These are phyloP conservation scores for Cyclotella baltica DNA, from an alignment of 108 stramenopile genomes.

Conservation along the genomic window DNA sequence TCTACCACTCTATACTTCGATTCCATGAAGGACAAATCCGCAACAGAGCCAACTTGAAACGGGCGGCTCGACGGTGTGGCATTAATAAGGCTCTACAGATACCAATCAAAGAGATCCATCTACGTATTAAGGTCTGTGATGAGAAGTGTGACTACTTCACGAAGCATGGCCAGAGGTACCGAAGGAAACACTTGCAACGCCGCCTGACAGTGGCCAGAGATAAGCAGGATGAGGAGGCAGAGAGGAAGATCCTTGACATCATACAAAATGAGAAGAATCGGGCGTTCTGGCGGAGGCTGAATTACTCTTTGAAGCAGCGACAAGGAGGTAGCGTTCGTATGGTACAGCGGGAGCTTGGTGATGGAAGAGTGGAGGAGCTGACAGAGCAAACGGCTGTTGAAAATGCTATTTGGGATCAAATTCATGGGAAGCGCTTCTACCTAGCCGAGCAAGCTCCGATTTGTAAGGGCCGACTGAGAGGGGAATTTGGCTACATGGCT, in stretches of 20 bases:
- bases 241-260: conserved; percentile 7
- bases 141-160: conserved; percentile 13
- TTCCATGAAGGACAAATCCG: not conserved
- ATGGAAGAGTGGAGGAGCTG: not conserved
- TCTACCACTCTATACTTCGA: not conserved
- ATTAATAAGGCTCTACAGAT: not conserved
- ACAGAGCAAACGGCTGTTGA: not conserved
- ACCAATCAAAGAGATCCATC: not conserved
- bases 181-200: not conserved
- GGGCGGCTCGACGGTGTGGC: not conserved
- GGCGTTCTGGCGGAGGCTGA: not conserved
- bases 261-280: conserved; percentile 1
- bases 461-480: not conserved
- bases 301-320: not conserved
- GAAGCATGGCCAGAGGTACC: not conserved
- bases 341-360: not conserved
- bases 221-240: conserved; percentile 3
- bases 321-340: not conserved
- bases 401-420: not conserved
- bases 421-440: not conserved
- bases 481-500: not conserved
- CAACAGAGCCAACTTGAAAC: not conserved
- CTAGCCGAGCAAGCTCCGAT: not conserved
- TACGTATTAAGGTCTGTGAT: not conserved
- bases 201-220: not conserved